Evolutionary conservation across 768 basidiomycete genomes (phyloP), one percentile per base, ranked within the genome.

Genomic region (Kwoniella dejecticola): DNA sequence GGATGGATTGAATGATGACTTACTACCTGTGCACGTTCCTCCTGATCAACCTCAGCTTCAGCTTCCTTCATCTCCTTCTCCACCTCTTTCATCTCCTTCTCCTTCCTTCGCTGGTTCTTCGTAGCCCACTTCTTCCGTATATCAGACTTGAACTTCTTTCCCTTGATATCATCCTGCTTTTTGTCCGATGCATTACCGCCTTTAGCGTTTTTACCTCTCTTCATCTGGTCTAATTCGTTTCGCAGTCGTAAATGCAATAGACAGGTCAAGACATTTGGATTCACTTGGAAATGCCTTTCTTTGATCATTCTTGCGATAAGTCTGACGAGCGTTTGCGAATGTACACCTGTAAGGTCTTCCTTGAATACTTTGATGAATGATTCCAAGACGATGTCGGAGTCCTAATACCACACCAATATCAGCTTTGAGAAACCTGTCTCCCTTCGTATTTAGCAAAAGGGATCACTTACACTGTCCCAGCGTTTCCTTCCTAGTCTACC

Each of bases 261-360:
- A 76, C 89, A 90, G 13, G 87, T 85, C 46, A 98, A 83, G 46
- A 93, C 89, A 62, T 90, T 87, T 8, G 95, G 91, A 72, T 94
- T 89, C 41, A 98, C 87, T 66, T 88, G 87, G 81, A 90, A 99
- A 66, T 86, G 85, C 30, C 87, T 87, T 75, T 96, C 95, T 78
- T 95, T 97, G 77, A 96, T 85, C 90, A 97, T 97, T 62, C 93
- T 86, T 69, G 96, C 93, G 64, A 99, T 79, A 38, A 97, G 82
- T 45, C 93, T 89, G 41, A 98, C 90, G 59, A 88, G 81, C 77
- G 96, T 91, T 59, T 97, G 84, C 3, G 96, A 96, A 48, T 89
- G 83, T 10, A 81, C 80, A 17, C 93, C 92, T 11, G 89, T 88
- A 19, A 84, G 80, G 81, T 98, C 96, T 64, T 85, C 84, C 50